Percentiles rank a stretch among this genome's conserved stretches.
phyloP scores from a whole-genome alignment of 1,284 basidiomycete genomes.

The Spongispora temasekensis region DNA sequence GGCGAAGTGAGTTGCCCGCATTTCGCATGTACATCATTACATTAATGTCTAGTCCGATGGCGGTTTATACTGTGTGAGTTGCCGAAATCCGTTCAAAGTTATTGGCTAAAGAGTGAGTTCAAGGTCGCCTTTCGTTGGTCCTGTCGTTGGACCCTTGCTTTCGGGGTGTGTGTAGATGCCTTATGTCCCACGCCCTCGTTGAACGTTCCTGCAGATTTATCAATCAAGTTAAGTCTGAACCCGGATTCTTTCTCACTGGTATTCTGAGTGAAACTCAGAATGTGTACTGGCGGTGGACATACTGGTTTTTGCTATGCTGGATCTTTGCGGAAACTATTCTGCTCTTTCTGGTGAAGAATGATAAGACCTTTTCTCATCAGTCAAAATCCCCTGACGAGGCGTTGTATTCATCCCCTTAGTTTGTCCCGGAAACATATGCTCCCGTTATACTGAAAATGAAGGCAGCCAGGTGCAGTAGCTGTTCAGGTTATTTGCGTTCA shows the following conservation, averaged over 20 bases:
- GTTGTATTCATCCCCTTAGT: constrained; percentile 28
- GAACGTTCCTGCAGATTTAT: constrained; percentile 38
- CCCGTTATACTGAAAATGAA: constrained; percentile 65
- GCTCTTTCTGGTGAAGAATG: constrained; percentile 48
- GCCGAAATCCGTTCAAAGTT: background rate
- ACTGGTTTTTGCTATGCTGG: constrained; percentile 68
- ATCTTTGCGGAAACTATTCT: constrained; percentile 48
- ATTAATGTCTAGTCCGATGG: constrained; percentile 64
- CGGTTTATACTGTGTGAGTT: constrained; percentile 58
- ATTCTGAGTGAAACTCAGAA: constrained; percentile 42
- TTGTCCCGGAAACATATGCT: constrained; percentile 76
- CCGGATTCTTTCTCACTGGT: background rate
- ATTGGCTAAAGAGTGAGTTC: constrained; percentile 1
- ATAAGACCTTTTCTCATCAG: background rate
- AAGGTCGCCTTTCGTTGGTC: constrained; percentile 69
- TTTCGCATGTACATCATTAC: background rate
- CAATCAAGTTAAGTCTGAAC: constrained; percentile 39
- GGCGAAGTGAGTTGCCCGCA: constrained; percentile 52
- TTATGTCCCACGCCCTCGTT: background rate
- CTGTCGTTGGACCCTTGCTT: constrained; percentile 66
- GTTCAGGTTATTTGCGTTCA: too few species aligned
- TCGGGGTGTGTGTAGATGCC: constrained; percentile 47
- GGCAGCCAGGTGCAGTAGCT: constrained; percentile 41
- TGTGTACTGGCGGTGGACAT: constrained; percentile 79
- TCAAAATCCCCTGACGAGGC: background rate